Conservation (phyloP, 73 alveolate species). For the Halteria grandinella region DNA sequence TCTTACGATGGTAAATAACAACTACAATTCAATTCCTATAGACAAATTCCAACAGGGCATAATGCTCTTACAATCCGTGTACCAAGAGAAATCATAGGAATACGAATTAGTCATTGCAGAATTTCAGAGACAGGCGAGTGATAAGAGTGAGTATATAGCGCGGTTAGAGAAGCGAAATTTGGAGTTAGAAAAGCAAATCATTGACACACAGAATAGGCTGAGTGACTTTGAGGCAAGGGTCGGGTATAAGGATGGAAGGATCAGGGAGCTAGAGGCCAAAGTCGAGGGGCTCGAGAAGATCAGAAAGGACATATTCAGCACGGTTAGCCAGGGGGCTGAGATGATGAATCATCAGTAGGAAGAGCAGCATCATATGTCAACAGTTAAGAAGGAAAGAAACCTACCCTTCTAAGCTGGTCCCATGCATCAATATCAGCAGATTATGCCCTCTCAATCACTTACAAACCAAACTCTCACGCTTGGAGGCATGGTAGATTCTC, state of each 20-base stretch:
- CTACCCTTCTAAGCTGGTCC: not conserved
- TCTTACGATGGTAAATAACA: not conserved
- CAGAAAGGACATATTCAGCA: slow-evolving; percentile 30
- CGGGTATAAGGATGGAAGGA: not conserved
- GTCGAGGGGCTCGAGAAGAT: slow-evolving; percentile 30
- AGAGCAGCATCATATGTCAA: no score
- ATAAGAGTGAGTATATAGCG: slow-evolving; percentile 5
- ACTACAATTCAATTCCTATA: not conserved
- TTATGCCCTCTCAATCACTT: not conserved
- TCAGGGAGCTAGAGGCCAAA: slow-evolving; percentile 7
- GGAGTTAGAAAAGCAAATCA: slow-evolving; percentile 15
- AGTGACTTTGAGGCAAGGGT: not conserved
- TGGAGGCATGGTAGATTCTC: no score
- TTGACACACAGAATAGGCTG: not conserved
- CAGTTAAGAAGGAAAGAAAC: no score
- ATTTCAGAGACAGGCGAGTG: not conserved
- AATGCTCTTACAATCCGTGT: not conserved
- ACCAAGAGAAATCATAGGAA: not conserved
- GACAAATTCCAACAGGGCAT: slow-evolving; percentile 15
- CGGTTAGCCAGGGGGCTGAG: not conserved
- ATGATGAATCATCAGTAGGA: no score
- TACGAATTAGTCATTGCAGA: slow-evolving; percentile 2
- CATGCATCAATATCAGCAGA: not conserved
- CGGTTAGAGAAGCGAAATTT: slow-evolving; percentile 35
- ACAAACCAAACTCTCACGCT: no score